Percentiles rank a stretch among this genome's conserved stretches.
Evolutionary conservation across 2,329 filamentous ascomycete genomes (phyloP).

Genomic region (Talaromyces sp.): DNA sequence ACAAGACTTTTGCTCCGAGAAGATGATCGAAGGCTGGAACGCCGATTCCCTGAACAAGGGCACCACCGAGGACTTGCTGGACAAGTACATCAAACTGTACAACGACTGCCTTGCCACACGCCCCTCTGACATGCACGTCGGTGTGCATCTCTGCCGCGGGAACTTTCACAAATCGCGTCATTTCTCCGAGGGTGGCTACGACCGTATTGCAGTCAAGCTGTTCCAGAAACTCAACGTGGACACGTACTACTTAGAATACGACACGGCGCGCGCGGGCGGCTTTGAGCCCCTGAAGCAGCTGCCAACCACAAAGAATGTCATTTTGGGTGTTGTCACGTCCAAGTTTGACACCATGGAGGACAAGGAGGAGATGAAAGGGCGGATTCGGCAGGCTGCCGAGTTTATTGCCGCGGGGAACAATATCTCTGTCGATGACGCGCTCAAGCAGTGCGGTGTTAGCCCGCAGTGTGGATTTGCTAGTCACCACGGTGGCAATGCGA

Average conservation of each 20-base stretch:
- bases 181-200: slow-evolving; percentile 63
- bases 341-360: slow-evolving; percentile 60
- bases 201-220: slow-evolving; percentile 61
- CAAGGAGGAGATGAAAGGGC: slow-evolving; percentile 57
- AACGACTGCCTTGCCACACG: slow-evolving; percentile 63
- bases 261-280: slow-evolving; percentile 59
- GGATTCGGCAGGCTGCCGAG: slow-evolving; percentile 57
- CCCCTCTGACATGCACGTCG: slow-evolving; percentile 67
- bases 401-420: slow-evolving; percentile 64
- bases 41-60: slow-evolving; percentile 63
- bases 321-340: slow-evolving; percentile 59
- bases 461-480: slow-evolving; percentile 72
- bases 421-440: slow-evolving; percentile 59
- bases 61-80: slow-evolving; percentile 64
- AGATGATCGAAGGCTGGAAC: slow-evolving; percentile 66
- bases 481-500: slow-evolving; percentile 66
- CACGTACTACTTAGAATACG: slow-evolving; percentile 67
- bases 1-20: slow-evolving; percentile 67
- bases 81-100: slow-evolving; percentile 71
- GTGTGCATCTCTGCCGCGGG: slow-evolving; percentile 65
- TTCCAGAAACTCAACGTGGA: slow-evolving; percentile 59
- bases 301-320: slow-evolving; percentile 58
- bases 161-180: slow-evolving; percentile 63
- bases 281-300: slow-evolving; percentile 61
- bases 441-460: slow-evolving; percentile 63